phyloP scores from a whole-genome alignment of 768 basidiomycete species.

The Boletus barrowsii region DNA sequence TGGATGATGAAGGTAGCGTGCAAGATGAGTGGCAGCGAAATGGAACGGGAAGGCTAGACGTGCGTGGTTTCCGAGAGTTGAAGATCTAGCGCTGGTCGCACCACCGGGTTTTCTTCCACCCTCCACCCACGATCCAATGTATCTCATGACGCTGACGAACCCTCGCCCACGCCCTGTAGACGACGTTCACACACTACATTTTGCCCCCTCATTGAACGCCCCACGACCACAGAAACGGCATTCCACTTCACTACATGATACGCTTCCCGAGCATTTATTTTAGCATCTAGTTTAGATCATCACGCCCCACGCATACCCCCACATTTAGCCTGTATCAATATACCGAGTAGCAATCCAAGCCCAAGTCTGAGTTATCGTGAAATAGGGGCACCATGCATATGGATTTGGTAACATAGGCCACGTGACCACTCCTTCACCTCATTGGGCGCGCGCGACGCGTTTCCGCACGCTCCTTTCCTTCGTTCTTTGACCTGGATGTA shows the following conservation, averaged over 20 bases:
- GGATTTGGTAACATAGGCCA: slow-evolving; percentile 10
- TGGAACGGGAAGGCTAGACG: slow-evolving; percentile 70
- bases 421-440: slow-evolving; percentile 6
- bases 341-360: slow-evolving; percentile 14
- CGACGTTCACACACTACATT: background rate
- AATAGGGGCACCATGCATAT: background rate
- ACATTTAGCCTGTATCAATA: slow-evolving; percentile 28
- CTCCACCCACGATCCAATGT: background rate
- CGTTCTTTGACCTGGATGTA: background rate
- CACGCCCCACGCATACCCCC: slow-evolving; percentile 26
- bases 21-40: slow-evolving; percentile 60
- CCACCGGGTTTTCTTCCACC: background rate
- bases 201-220: slow-evolving; percentile 4
- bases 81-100: slow-evolving; percentile 47
- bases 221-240: slow-evolving; percentile 3
- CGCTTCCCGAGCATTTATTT: slow-evolving; percentile 19
- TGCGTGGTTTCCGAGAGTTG: slow-evolving; percentile 74
- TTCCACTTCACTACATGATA: background rate
- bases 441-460: slow-evolving; percentile 4
- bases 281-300: slow-evolving; percentile 29
- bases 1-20: slow-evolving; percentile 33
- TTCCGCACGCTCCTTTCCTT: background rate
- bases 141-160: slow-evolving; percentile 5
- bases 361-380: background rate
- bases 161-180: background rate